Percentiles rank a stretch among this genome's conserved stretches.
These are phyloP conservation scores for Pseudogymnoascus sp. DNA, from an alignment of 2,329 filamentous ascomycete genomes.

Conservation along the genomic window DNA sequence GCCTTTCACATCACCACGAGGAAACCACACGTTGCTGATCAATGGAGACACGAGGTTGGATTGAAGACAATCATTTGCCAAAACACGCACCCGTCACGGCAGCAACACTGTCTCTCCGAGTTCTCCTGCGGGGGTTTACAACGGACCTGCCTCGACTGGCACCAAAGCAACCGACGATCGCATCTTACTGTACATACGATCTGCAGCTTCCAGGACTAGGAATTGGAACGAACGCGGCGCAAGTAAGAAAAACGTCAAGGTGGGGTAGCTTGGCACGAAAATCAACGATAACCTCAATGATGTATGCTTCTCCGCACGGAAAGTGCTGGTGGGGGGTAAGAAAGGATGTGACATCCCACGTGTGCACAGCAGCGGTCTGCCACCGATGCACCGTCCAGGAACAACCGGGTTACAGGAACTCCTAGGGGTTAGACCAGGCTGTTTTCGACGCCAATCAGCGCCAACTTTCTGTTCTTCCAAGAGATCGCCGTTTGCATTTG, in stretches of 20 bases:
- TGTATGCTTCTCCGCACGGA: not conserved
- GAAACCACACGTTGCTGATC: not conserved
- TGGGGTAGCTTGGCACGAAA: not conserved
- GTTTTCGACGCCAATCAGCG: not conserved
- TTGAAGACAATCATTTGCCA: not conserved
- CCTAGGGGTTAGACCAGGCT: not conserved
- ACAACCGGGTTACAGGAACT: not conserved
- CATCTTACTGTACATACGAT: not conserved
- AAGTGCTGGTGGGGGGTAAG: not conserved
- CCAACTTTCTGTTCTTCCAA: not conserved
- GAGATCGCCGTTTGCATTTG: constrained; percentile 1
- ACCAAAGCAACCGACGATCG: not conserved
- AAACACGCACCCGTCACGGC: not conserved
- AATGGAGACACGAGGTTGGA: not conserved
- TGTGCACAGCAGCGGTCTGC: not conserved
- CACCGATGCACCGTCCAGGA: not conserved
- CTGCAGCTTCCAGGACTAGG: not conserved
- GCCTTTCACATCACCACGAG: not conserved
- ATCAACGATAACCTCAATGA: not conserved
- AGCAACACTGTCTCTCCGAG: not conserved
- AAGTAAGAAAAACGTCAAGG: not conserved
- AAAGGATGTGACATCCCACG: not conserved
- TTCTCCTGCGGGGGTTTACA: not conserved
- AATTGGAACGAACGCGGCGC: not conserved
- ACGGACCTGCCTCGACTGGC: not conserved